Evolutionary conservation across 257 asterid species (phyloP).

Genomic region (Pogostemon cablin): DNA sequence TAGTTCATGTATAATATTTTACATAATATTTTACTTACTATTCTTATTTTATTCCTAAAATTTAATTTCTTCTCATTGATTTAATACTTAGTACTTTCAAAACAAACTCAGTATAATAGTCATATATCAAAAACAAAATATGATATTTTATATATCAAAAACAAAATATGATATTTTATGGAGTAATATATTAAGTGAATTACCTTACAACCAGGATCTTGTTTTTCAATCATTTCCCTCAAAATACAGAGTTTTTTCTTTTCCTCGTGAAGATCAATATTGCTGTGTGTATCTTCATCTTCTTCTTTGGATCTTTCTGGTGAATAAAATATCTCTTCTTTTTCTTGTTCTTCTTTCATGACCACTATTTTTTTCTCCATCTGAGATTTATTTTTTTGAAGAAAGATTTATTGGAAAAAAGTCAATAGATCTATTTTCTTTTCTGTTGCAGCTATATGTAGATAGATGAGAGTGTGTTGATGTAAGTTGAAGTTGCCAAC

Average conservation of each 20-base stretch:
- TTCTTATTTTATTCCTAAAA: no score
- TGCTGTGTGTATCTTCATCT: neutral
- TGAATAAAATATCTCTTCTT: conserved; percentile 35
- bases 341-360: neutral
- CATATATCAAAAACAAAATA: no score
- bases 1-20: no score
- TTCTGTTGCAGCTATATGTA: neutral
- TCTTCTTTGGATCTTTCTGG: conserved; percentile 31
- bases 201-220: conserved; percentile 71
- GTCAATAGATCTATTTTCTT: neutral
- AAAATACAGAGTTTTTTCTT: conserved; percentile 43
- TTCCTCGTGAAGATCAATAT: conserved; percentile 30
- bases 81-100: no score
- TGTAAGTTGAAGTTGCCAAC: neutral
- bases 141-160: neutral
- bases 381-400: neutral
- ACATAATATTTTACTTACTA: no score
- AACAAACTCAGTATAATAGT: no score
- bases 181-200: neutral
- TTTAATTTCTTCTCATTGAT: no score
- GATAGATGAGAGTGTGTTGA: neutral
- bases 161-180: no score
- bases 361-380: conserved; percentile 12
- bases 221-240: conserved; percentile 52
- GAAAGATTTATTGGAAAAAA: neutral